Evolutionary conservation across 2,329 filamentous ascomycete species (phyloP).

Genomic region (Aspergillus sojae): DNA sequence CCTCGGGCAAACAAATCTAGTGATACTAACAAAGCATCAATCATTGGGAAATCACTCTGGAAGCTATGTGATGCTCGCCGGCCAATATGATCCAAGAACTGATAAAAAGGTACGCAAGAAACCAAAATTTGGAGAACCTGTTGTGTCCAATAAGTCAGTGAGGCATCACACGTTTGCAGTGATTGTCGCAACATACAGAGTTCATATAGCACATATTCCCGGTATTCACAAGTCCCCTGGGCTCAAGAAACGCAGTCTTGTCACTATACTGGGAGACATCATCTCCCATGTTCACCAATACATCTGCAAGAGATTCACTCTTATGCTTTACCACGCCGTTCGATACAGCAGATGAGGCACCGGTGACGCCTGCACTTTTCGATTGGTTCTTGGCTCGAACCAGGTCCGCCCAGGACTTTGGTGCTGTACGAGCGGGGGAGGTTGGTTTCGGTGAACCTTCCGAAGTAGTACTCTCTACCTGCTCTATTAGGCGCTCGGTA

Average conservation of each 20-base stretch:
- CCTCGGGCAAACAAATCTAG: not conserved
- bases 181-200: constrained; percentile 66
- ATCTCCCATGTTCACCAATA: constrained; percentile 72
- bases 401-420: constrained; percentile 71
- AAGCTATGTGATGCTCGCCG: constrained; percentile 85
- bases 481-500: constrained; percentile 11
- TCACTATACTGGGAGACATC: constrained; percentile 58
- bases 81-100: constrained; percentile 85
- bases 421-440: constrained; percentile 49
- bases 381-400: constrained; percentile 56
- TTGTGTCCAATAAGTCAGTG: constrained; percentile 32
- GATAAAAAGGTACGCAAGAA: constrained; percentile 91
- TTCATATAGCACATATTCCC: constrained; percentile 99
- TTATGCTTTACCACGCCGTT: constrained; percentile 52
- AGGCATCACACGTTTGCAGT: constrained; percentile 18
- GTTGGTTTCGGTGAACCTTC: constrained; percentile 43
- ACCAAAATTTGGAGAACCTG: constrained; percentile 94
- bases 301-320: constrained; percentile 71
- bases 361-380: constrained; percentile 31
- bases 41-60: constrained; percentile 89
- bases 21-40: constrained; percentile 84
- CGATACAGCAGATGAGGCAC: constrained; percentile 29
- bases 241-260: constrained; percentile 82
- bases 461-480: not conserved
- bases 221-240: constrained; percentile 90